Base-by-base conservation (phyloP, 2,329 filamentous ascomycete genomes). In the Bipolaris sorokiniana region DNA sequence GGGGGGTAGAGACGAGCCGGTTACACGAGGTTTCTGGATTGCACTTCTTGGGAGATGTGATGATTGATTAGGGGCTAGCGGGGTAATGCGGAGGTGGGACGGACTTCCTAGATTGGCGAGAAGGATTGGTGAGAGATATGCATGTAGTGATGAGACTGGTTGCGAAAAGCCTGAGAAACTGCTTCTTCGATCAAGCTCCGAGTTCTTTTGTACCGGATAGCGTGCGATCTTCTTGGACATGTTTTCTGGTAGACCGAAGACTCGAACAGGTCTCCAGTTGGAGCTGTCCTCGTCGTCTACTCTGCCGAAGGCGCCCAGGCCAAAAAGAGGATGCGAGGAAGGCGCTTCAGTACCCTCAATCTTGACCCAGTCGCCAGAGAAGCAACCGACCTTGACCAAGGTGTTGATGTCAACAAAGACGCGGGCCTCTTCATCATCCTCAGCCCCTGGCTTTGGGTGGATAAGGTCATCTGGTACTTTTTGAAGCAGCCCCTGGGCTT, bases 301-400 rank as follows among this genome's bases (percentile, higher is more conserved):
- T n/a, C 85, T 82, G 6, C 84, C 85, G 62, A 88, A 90, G 60
- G 86, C 88, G 20, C 86, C 87, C 3, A 92, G 80, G 1, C 88
- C 88, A 79, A 88, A 90, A 0, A 86, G 86, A 16, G 83, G 90
- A 73, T 86, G 89, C 15, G 81, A 79, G 20, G 85, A 89, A 57
- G 91, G 90, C 71, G 92, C 91, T 63, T 90, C 84, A 0, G 90
- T 85, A 5, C 86, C 83, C 77, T 97, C 92, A 10, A 97, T 82
- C 20, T 90, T 88, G 10, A 97, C 92, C 95, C 95, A 99, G 72
- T 99, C 95, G 28, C 95, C 95, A 0, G 94, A 98, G 73, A 99
- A 99, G 76, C 94, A 98, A 15, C 94, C 93, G 51, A 99, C 89
- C 66, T 93, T 92, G 13, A 91, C 89, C 18, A 99, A 78, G 1